Conservation (phyloP, 2,329 filamentous ascomycete species). For the Colletotrichum tofieldiae region DNA sequence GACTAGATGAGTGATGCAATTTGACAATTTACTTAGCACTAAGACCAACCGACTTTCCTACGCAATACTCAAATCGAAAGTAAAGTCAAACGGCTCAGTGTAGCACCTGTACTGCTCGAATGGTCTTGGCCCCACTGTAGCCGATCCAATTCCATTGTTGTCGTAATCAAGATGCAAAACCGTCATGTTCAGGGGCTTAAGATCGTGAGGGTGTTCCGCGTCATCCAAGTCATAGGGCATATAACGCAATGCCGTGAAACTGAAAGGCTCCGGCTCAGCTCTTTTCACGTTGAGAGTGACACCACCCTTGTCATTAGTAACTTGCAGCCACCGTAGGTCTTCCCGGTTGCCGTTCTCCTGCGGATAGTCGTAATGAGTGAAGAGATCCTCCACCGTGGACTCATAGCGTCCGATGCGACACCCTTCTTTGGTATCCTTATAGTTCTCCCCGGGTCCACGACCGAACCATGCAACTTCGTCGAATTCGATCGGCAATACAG, state of each 20-base stretch:
- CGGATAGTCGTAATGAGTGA: conserved; percentile 66
- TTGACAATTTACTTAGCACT: no score
- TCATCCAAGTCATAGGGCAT: conserved; percentile 54
- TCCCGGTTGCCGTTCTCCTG: conserved; percentile 69
- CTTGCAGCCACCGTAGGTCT: conserved; percentile 62
- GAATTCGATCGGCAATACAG: conserved; percentile 51
- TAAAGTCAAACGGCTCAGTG: conserved; percentile 48
- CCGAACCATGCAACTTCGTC: conserved; percentile 63
- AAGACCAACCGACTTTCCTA: neutral
- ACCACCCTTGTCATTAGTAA: conserved; percentile 39
- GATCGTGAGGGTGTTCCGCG: conserved; percentile 64
- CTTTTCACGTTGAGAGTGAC: conserved; percentile 37
- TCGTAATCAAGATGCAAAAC: conserved; percentile 59
- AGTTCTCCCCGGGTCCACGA: conserved; percentile 66
- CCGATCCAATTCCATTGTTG: conserved; percentile 62
- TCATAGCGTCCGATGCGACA: conserved; percentile 59
- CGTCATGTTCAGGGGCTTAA: conserved; percentile 57
- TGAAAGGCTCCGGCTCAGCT: conserved; percentile 39
- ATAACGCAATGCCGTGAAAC: conserved; percentile 62
- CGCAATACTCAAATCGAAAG: conserved; percentile 35
- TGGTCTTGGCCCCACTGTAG: conserved; percentile 58
- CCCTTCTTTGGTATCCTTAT: conserved; percentile 65
- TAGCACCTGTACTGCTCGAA: conserved; percentile 42
- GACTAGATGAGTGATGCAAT: neutral
- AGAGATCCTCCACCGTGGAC: conserved; percentile 57